A percentile compares a stretch with the other conserved stretches of the same genome.
Conservation (phyloP, 2,329 filamentous ascomycete species). For the Shiraia bambusicola region DNA sequence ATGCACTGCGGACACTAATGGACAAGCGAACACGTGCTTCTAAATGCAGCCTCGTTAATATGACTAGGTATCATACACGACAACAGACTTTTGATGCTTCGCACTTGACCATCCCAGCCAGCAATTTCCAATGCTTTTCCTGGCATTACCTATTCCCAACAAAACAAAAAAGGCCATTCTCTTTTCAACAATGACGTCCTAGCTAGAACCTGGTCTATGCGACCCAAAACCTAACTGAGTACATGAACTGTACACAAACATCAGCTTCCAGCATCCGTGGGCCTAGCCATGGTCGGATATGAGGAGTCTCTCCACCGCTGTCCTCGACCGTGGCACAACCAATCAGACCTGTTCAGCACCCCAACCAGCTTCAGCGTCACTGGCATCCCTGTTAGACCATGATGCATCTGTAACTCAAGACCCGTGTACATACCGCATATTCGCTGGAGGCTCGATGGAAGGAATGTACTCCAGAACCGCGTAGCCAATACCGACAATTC, state of each 20-base stretch:
- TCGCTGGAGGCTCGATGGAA: conserved; percentile 55
- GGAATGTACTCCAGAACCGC: conserved; percentile 53
- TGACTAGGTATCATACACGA: conserved; percentile 14
- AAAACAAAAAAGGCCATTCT: background rate
- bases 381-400: conserved; percentile 21
- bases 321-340: conserved; percentile 14
- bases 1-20: conserved; percentile 26
- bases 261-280: conserved; percentile 5
- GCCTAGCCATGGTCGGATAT: conserved; percentile 1
- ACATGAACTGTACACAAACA: conserved; percentile 13
- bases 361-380: conserved; percentile 56
- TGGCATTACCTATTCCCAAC: background rate
- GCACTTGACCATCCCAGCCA: background rate
- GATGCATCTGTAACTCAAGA: background rate
- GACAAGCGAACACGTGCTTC: conserved; percentile 22
- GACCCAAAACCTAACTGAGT: conserved; percentile 14
- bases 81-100: background rate
- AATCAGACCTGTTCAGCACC: conserved; percentile 55
- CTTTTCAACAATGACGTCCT: conserved; percentile 6
- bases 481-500: conserved; percentile 77
- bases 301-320: conserved; percentile 31
- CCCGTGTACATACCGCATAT: conserved; percentile 48
- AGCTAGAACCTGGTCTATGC: conserved; percentile 4
- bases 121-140: background rate
- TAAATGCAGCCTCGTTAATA: conserved; percentile 4